Conservation (phyloP, 2,329 filamentous ascomycete genomes). For the Paecilomyces niveus region DNA sequence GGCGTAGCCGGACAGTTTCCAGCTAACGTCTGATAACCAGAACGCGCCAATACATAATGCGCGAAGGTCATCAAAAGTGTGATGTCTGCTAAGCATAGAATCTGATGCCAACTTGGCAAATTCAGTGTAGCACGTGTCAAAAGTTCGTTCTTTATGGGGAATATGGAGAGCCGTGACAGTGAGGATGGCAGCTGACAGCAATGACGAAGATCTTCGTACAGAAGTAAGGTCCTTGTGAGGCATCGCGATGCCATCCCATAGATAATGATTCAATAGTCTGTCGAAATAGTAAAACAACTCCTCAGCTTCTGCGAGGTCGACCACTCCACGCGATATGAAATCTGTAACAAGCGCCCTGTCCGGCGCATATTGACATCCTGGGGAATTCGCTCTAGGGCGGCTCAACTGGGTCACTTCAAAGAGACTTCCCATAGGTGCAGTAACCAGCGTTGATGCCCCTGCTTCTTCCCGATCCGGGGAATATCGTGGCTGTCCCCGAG, state of each 20-base stretch:
- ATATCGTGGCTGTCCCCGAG: slow-evolving; percentile 23
- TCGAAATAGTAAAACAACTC: slow-evolving; percentile 35
- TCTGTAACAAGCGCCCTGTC: slow-evolving; percentile 36
- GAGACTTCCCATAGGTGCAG: slow-evolving; percentile 41
- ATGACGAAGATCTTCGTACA: slow-evolving; percentile 41
- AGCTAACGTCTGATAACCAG: slow-evolving; percentile 49
- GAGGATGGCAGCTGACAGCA: slow-evolving; percentile 37
- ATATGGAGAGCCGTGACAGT: slow-evolving; percentile 47
- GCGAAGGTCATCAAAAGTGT: slow-evolving; percentile 45
- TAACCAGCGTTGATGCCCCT: slow-evolving; percentile 30
- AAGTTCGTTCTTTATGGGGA: slow-evolving; percentile 38
- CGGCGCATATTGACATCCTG: slow-evolving; percentile 21
- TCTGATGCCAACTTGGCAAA: slow-evolving; percentile 47
- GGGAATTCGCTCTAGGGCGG: slow-evolving; percentile 27
- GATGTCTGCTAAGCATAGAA: slow-evolving; percentile 46
- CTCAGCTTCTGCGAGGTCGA: slow-evolving; percentile 38
- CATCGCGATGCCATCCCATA: slow-evolving; percentile 38
- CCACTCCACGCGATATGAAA: slow-evolving; percentile 44
- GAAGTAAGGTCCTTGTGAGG: slow-evolving; percentile 41
- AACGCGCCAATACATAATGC: slow-evolving; percentile 50
- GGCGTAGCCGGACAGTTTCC: slow-evolving; percentile 39
- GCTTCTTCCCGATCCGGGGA: slow-evolving; percentile 31
- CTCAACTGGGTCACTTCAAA: slow-evolving; percentile 43
- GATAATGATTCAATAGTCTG: slow-evolving; percentile 33
- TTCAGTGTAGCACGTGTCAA: slow-evolving; percentile 45